Conservation (phyloP, 306 rosid species). For the Mimosa pudica region DNA sequence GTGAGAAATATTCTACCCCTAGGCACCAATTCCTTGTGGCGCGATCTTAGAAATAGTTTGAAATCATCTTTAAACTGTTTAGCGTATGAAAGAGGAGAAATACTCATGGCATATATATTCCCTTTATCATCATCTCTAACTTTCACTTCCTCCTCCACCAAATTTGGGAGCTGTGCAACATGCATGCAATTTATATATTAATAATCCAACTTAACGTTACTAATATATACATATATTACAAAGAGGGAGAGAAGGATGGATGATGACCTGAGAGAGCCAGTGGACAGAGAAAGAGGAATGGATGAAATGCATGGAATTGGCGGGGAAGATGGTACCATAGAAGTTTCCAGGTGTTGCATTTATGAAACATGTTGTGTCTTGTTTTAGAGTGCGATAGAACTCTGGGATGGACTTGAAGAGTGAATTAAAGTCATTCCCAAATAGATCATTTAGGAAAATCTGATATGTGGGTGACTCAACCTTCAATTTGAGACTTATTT, state of each 20-base stretch:
- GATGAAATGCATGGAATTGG: slow-evolving; percentile 31
- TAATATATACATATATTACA: no score
- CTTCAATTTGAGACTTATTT: not conserved
- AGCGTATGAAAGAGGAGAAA: slow-evolving; percentile 41
- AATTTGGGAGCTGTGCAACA: not conserved
- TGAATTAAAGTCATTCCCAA: slow-evolving; percentile 42
- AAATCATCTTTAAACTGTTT: slow-evolving; percentile 49
- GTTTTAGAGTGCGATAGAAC: slow-evolving; percentile 21
- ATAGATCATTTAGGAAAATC: slow-evolving; percentile 36
- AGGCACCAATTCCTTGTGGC: slow-evolving; percentile 45
- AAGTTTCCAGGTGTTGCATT: slow-evolving; percentile 42
- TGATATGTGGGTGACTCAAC: slow-evolving; percentile 22
- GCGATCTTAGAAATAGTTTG: slow-evolving; percentile 41
- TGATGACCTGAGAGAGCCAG: slow-evolving; percentile 44
- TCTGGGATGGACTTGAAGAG: slow-evolving; percentile 41
- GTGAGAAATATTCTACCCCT: slow-evolving; percentile 53
- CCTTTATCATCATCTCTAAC: not conserved
- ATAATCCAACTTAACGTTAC: no score
- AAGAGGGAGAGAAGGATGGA: no score
- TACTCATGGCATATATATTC: slow-evolving; percentile 17
- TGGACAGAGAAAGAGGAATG: slow-evolving; percentile 37
- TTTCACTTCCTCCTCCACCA: not conserved
- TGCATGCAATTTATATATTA: not conserved
- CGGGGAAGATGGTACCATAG: slow-evolving; percentile 33
- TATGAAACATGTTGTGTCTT: slow-evolving; percentile 40